Percentiles rank a stretch among this genome's conserved stretches.
These are phyloP conservation scores for Cyberlindnera saturnus DNA, from an alignment of 805 yeast species.

Conservation along the genomic window DNA sequence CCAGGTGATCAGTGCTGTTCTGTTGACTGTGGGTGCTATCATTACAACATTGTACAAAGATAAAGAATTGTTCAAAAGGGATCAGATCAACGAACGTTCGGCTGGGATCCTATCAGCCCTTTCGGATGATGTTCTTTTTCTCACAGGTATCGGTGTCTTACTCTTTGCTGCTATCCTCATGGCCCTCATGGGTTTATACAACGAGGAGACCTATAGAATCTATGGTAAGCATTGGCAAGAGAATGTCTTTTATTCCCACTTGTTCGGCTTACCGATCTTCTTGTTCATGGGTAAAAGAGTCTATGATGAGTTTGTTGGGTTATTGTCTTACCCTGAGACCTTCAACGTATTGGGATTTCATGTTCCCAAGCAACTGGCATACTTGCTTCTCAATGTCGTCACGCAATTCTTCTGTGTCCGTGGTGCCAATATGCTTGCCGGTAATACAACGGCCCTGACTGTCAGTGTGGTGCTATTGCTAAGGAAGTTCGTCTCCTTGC, in stretches of 20 bases:
- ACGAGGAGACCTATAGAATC: constrained; percentile 40
- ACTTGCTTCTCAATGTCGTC: constrained; percentile 36
- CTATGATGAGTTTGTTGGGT: constrained; percentile 24
- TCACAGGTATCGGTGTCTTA: constrained; percentile 31
- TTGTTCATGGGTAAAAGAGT: constrained; percentile 30
- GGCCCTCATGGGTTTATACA: constrained; percentile 53
- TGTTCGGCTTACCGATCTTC: constrained; percentile 50
- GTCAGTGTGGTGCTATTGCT: constrained; percentile 54
- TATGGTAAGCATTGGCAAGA: constrained; percentile 65
- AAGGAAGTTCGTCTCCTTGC: constrained; percentile 55
- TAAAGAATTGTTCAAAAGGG: constrained; percentile 20
- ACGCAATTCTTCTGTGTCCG: constrained; percentile 59
- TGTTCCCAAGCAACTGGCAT: constrained; percentile 23
- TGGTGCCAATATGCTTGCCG: constrained; percentile 61
- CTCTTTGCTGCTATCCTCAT: constrained; percentile 42
- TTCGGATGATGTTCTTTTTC: constrained; percentile 14
- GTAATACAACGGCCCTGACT: constrained; percentile 54
- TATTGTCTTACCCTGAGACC: constrained; percentile 17
- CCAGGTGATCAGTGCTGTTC: constrained; percentile 45
- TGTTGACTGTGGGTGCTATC: constrained; percentile 47
- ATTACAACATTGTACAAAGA: constrained; percentile 26
- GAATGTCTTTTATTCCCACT: constrained; percentile 54
- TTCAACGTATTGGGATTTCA: constrained; percentile 14
- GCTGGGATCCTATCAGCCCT: constrained; percentile 2
- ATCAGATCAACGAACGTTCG: constrained; percentile 3